phyloP scores from a whole-genome alignment of 345 rosid genomes.

The Clarkia xantiana region DNA sequence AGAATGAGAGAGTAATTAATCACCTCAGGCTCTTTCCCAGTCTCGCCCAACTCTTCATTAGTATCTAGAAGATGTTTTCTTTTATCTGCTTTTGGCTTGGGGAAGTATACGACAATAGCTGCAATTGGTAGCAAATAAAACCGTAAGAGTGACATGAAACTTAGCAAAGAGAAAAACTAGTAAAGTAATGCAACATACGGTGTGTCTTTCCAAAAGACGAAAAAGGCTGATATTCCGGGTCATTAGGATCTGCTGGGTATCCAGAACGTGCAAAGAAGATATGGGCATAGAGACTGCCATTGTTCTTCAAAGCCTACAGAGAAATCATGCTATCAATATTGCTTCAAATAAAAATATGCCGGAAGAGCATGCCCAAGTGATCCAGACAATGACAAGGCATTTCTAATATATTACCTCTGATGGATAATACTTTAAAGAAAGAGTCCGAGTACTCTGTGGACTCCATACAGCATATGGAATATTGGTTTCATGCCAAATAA shows the following conservation, averaged over 20 bases:
- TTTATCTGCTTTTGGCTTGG: slow-evolving; percentile 70
- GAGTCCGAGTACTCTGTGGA: slow-evolving; percentile 53
- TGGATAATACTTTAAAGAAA: slow-evolving; percentile 50
- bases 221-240: slow-evolving; percentile 72
- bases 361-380: too few species aligned
- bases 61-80: slow-evolving; percentile 58
- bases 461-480: slow-evolving; percentile 89
- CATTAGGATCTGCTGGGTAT: slow-evolving; percentile 68
- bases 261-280: slow-evolving; percentile 86
- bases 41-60: slow-evolving; percentile 30
- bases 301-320: slow-evolving; percentile 60
- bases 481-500: slow-evolving; percentile 82
- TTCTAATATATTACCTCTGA: slow-evolving; percentile 37
- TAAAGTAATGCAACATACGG: slow-evolving; percentile 23
- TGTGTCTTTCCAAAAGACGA: slow-evolving; percentile 58
- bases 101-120: slow-evolving; percentile 71
- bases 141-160: too few species aligned
- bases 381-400: too few species aligned
- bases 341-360: too few species aligned
- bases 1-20: neutral
- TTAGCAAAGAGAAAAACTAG: too few species aligned
- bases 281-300: slow-evolving; percentile 75
- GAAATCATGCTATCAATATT: neutral
- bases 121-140: slow-evolving; percentile 15
- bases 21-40: slow-evolving; percentile 37